Conservation (phyloP, 139 green algal species). For the Deuterostichococcus epilithicus region DNA sequence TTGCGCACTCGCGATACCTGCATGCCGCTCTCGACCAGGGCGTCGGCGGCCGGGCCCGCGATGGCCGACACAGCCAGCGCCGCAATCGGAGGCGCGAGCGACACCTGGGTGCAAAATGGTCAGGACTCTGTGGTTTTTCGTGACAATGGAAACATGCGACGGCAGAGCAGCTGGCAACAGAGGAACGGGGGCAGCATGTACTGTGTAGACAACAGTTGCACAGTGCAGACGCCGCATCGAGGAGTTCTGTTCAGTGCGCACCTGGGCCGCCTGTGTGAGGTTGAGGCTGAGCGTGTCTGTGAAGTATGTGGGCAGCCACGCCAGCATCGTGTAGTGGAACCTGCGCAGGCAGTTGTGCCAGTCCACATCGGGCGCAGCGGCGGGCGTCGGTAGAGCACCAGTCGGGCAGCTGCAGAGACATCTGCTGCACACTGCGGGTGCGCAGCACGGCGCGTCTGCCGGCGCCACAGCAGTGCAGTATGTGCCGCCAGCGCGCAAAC, state of each 20-base stretch:
- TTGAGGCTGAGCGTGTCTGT: slow-evolving; percentile 72
- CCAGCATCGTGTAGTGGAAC: slow-evolving; percentile 93
- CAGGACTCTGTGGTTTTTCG: too few species aligned
- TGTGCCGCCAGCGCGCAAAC: not conserved
- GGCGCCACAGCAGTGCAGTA: not conserved
- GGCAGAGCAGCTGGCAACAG: not conserved
- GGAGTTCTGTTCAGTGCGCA: slow-evolving; percentile 5
- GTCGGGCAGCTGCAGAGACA: not conserved
- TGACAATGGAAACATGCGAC: too few species aligned
- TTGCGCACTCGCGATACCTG: slow-evolving; percentile 75
- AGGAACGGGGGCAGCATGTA: not conserved
- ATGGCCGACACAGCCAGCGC: slow-evolving; percentile 18
- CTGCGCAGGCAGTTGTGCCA: slow-evolving; percentile 14
- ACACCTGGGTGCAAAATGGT: too few species aligned
- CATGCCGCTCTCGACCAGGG: slow-evolving; percentile 63
- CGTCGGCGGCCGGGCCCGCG: slow-evolving; percentile 70
- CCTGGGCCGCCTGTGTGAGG: slow-evolving; percentile 64
- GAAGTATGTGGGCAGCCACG: slow-evolving; percentile 98
- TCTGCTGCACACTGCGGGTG: not conserved
- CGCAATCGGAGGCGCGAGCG: slow-evolving; percentile 79
- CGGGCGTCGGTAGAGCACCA: not conserved
- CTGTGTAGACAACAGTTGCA: not conserved
- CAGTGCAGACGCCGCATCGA: not conserved
- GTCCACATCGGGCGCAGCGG: not conserved
- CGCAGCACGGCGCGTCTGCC: not conserved